Evolutionary conservation across 805 yeast species (phyloP).

Genomic region (Zygoascus biomembranicola): DNA sequence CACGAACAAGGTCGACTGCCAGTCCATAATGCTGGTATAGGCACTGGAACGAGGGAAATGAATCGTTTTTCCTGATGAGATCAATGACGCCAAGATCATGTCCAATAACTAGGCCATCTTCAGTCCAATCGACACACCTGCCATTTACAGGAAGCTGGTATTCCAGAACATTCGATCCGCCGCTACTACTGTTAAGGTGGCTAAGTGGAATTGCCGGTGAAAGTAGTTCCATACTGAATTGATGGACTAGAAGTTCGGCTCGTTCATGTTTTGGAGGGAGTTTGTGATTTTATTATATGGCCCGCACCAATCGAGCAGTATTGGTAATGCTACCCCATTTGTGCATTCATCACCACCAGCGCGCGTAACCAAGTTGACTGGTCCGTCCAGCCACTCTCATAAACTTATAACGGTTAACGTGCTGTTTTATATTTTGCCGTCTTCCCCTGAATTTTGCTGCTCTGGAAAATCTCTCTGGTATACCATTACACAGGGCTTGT

Average conservation of each 20-base stretch:
- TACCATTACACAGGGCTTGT: not conserved
- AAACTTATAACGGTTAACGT: not conserved
- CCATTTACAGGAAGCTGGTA: conserved; percentile 6
- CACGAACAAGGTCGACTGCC: conserved; percentile 9
- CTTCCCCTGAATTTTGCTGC: not conserved
- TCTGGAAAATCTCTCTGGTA: not conserved
- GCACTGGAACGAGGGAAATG: not conserved
- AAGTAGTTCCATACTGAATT: not conserved
- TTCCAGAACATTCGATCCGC: conserved; percentile 1
- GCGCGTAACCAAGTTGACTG: not conserved
- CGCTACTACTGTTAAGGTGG: not conserved
- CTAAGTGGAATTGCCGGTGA: not conserved
- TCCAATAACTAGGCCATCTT: conserved; percentile 13
- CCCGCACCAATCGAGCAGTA: not conserved
- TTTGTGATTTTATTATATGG: not conserved
- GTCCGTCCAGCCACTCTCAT: not conserved
- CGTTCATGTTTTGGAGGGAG: not conserved
- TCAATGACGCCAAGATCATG: conserved; percentile 15
- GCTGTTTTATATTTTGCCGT: not conserved
- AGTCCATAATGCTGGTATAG: conserved; percentile 13
- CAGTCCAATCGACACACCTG: conserved; percentile 14
- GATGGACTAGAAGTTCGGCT: not conserved
- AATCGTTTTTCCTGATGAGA: not conserved
- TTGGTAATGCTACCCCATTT: not conserved
- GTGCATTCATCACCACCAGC: not conserved